These are phyloP conservation scores for Saccharomyces hybrid DNA, from an alignment of 1,139 yeast genomes.

Conservation along the genomic window DNA sequence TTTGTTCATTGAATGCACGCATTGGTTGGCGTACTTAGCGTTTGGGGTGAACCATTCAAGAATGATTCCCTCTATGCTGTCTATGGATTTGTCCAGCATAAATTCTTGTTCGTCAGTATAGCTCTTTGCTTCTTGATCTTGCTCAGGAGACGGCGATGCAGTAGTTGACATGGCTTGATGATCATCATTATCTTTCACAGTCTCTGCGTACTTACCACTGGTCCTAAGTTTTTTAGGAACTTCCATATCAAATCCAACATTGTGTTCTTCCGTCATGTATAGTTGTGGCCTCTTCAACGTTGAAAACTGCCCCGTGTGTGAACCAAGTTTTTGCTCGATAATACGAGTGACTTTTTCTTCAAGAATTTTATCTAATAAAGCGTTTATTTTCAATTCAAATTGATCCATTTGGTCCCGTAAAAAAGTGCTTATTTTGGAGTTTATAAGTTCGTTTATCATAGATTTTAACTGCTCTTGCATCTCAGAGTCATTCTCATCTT, in stretches of 20 bases:
- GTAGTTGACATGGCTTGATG: not conserved
- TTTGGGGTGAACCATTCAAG: conserved; percentile 32
- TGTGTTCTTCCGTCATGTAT: not conserved
- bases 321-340: conserved; percentile 5
- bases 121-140: not conserved
- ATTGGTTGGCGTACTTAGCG: conserved; percentile 20
- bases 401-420: conserved; percentile 14
- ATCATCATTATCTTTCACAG: not conserved
- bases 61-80: conserved; percentile 23
- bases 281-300: conserved; percentile 3
- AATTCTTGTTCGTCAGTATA: conserved; percentile 7
- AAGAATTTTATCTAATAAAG: conserved; percentile 12
- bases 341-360: conserved; percentile 10
- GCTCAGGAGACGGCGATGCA: not conserved
- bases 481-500: conserved; percentile 9
- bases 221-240: not conserved
- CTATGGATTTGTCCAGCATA: conserved; percentile 13
- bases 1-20: conserved; percentile 30
- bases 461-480: conserved; percentile 24
- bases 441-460: conserved; percentile 27
- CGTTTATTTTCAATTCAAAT: conserved; percentile 13
- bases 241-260: not conserved
- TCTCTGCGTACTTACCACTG: not conserved
- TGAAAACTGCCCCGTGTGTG: not conserved
- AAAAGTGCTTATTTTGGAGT: conserved; percentile 15